Evolutionary conservation across 129 eudicot species (phyloP).

Genomic region (Cynara cardunculus): DNA sequence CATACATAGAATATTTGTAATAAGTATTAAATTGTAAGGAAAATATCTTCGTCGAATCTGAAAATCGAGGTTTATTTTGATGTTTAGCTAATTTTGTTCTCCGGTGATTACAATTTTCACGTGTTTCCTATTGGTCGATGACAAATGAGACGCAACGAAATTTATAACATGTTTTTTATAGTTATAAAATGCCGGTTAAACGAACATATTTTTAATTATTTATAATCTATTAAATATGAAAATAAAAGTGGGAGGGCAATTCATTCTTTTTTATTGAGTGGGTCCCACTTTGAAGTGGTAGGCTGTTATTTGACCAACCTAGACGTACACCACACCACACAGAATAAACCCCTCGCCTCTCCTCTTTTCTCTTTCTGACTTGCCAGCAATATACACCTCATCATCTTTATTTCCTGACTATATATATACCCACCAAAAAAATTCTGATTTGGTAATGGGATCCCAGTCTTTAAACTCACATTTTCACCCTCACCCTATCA

Average conservation of each 20-base stretch:
- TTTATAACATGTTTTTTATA: no score
- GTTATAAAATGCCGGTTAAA: no score
- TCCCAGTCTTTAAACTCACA: background rate
- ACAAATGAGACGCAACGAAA: background rate
- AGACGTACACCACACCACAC: constrained; percentile 30
- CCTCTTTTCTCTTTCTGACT: background rate
- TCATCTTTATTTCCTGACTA: constrained; percentile 23
- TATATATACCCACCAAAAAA: constrained; percentile 16
- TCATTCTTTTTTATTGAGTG: constrained; percentile 10
- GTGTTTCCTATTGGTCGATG: background rate
- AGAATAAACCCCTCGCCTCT: background rate
- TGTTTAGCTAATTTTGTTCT: background rate
- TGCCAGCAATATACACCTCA: constrained; percentile 33
- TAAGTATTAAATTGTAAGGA: background rate
- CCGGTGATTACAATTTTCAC: background rate
- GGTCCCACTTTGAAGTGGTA: constrained; percentile 25
- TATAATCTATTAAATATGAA: background rate
- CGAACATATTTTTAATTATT: no score
- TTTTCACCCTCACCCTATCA: constrained; percentile 19
- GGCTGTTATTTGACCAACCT: constrained; percentile 30
- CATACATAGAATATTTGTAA: background rate
- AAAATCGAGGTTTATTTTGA: background rate
- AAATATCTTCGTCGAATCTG: background rate
- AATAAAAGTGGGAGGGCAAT: background rate
- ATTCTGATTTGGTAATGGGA: constrained; percentile 6